These are phyloP conservation scores for Oryza glumipatula DNA, from an alignment of 176 grass and related monocot species.

Conservation along the genomic window DNA sequence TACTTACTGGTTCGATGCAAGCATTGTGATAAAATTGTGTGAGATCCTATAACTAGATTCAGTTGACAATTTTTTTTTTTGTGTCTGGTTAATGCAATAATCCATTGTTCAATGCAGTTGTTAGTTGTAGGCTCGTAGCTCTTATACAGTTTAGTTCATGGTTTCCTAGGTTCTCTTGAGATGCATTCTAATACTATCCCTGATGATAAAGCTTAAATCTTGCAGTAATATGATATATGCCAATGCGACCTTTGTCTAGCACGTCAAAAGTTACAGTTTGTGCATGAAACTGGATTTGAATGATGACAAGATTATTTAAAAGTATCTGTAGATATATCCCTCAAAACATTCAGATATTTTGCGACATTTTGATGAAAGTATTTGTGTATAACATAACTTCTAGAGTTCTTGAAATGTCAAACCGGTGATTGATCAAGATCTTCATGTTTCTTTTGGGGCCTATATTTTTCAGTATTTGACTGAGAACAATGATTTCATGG, in stretches of 20 bases:
- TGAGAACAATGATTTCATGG: conserved; percentile 92
- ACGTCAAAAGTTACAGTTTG: background rate
- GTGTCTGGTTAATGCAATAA: background rate
- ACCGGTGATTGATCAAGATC: background rate
- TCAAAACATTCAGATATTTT: background rate
- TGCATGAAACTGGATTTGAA: background rate
- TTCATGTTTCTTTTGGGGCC: background rate
- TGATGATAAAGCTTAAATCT: background rate
- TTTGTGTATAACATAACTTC: background rate
- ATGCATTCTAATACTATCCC: background rate
- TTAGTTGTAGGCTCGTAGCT: background rate
- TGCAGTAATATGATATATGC: background rate
- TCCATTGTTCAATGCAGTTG: background rate
- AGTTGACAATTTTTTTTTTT: background rate
- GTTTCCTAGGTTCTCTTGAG: background rate
- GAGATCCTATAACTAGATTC: background rate
- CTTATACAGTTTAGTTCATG: background rate
- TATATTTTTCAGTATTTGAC: conserved; percentile 71
- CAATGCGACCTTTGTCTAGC: background rate
- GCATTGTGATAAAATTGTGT: background rate
- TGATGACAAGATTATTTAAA: background rate
- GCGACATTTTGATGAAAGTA: background rate
- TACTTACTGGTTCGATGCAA: background rate
- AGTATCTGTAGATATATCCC: background rate
- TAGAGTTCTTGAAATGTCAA: background rate